Conservation (phyloP, 2,329 filamentous ascomycete species). For the Thielaviopsis populi region DNA sequence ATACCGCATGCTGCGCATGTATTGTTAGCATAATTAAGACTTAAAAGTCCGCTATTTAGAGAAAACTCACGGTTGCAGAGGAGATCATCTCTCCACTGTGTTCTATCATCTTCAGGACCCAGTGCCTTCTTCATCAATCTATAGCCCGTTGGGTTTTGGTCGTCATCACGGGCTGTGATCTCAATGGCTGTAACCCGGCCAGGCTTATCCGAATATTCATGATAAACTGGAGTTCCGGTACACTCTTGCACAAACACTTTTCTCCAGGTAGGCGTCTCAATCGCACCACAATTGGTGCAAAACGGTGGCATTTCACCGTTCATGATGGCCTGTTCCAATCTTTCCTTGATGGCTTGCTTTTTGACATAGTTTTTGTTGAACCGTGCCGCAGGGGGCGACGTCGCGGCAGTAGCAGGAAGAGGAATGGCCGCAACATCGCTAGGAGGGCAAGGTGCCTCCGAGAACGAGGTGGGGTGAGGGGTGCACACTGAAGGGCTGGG, state of each 20-base stretch:
- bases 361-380: constrained; percentile 50
- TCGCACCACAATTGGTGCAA: constrained; percentile 84
- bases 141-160: constrained; percentile 49
- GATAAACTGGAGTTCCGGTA: constrained; percentile 51
- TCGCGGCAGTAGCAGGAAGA: constrained; percentile 22
- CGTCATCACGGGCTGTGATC: constrained; percentile 44
- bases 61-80: constrained; percentile 69
- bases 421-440: constrained; percentile 28
- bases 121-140: constrained; percentile 66
- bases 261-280: constrained; percentile 92
- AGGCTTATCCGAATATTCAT: constrained; percentile 58
- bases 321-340: constrained; percentile 48
- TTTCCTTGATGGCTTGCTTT: constrained; percentile 46
- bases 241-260: constrained; percentile 75
- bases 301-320: constrained; percentile 74
- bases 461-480: constrained; percentile 28
- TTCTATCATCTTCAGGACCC: constrained; percentile 45
- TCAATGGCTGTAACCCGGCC: constrained; percentile 63
- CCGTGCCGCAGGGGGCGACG: constrained; percentile 26
- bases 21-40: constrained; percentile 22
- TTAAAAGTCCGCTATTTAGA: constrained; percentile 17
- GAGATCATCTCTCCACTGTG: constrained; percentile 52
- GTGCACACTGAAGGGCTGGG: constrained; percentile 22
- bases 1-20: constrained; percentile 58
- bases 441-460: constrained; percentile 29